Percentiles rank a stretch among this genome's conserved stretches.
Conservation (phyloP, 2,329 filamentous ascomycete genomes). For the Aspergillus aculeatinus region DNA sequence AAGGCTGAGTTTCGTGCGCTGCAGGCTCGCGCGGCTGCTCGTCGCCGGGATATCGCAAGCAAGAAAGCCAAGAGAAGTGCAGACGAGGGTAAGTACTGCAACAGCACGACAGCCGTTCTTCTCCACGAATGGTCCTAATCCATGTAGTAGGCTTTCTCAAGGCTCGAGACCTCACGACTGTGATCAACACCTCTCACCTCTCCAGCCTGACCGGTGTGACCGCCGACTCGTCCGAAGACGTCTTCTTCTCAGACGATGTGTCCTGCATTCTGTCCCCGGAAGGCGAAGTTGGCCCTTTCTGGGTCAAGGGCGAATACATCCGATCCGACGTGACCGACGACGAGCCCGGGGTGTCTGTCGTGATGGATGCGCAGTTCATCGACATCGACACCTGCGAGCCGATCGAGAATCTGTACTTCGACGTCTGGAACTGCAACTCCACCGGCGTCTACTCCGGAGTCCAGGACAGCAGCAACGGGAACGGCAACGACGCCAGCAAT, state of each 20-base stretch:
- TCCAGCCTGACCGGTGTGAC: neutral
- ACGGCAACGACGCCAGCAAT: slow-evolving; percentile 34
- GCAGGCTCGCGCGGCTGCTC: too few species aligned
- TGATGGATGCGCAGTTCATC: slow-evolving; percentile 42
- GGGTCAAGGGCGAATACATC: slow-evolving; percentile 41
- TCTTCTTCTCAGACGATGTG: neutral
- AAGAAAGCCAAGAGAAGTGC: too few species aligned
- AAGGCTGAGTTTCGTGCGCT: too few species aligned
- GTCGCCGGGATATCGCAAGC: too few species aligned
- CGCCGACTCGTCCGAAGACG: neutral
- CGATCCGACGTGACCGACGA: slow-evolving; percentile 38
- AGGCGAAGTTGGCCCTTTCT: slow-evolving; percentile 51
- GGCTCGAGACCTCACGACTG: neutral
- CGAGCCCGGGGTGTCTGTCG: slow-evolving; percentile 37
- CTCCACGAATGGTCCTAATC: too few species aligned
- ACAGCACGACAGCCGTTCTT: too few species aligned
- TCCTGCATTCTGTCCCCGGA: slow-evolving; percentile 47
- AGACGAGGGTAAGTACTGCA: too few species aligned
- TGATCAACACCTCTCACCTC: neutral
- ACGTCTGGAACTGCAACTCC: slow-evolving; percentile 41
- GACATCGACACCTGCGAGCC: slow-evolving; percentile 43
- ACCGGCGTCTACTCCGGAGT: slow-evolving; percentile 33
- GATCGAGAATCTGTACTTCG: slow-evolving; percentile 33
- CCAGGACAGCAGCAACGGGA: slow-evolving; percentile 29
- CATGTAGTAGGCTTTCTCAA: neutral